These are phyloP conservation scores for Omphalea diandra DNA, from an alignment of 441 rosid genomes.

Conservation along the genomic window DNA sequence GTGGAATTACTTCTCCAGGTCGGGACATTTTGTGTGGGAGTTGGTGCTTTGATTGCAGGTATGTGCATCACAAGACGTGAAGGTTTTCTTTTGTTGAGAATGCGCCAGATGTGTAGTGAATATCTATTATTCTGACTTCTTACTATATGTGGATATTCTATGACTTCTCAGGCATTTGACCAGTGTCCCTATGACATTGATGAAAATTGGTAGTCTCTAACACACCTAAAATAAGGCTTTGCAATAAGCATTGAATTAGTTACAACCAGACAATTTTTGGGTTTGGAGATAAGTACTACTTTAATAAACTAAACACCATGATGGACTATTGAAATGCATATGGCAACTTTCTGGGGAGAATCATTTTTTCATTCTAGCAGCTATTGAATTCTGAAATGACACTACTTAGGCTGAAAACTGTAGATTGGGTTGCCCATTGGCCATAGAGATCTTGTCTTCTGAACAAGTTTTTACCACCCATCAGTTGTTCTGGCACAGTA, in stretches of 20 bases:
- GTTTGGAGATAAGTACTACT: too few relatives aligned
- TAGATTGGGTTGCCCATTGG: background rate
- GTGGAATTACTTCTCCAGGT: conserved; percentile 97
- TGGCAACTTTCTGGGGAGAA: too few relatives aligned
- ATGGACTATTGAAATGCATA: too few relatives aligned
- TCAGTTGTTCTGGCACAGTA: background rate
- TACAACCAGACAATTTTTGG: too few relatives aligned
- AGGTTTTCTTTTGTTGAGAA: too few relatives aligned
- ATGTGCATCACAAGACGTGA: conserved; percentile 24
- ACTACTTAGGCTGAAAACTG: conserved; percentile 1
- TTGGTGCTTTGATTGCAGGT: conserved; percentile 96
- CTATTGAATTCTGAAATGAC: too few relatives aligned
- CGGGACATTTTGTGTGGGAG: conserved; percentile 85
- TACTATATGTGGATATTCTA: background rate
- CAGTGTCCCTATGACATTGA: background rate
- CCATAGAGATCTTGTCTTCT: background rate
- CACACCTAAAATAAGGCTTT: too few relatives aligned
- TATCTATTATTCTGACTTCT: background rate
- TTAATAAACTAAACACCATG: too few relatives aligned
- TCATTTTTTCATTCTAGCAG: too few relatives aligned
- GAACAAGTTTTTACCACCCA: background rate
- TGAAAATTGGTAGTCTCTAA: too few relatives aligned
- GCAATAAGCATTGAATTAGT: too few relatives aligned
- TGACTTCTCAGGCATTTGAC: background rate
- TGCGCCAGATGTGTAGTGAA: conserved; percentile 14